Conservation (phyloP, 2,329 filamentous ascomycete genomes). For the Fusarium sulawesiense region DNA sequence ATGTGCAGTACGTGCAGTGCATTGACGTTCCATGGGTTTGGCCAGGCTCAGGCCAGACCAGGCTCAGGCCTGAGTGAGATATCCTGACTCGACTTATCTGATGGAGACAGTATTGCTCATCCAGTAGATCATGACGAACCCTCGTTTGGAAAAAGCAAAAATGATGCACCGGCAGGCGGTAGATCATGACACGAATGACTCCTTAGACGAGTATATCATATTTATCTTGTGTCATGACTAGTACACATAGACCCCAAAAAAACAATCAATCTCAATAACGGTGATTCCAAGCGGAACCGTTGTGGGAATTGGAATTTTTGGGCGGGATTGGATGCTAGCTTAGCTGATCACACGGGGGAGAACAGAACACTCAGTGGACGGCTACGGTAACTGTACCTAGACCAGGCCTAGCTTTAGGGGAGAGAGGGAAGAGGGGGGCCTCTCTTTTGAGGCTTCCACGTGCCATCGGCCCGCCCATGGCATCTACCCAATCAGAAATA, state of each 20-base stretch:
- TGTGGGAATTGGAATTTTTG: constrained; percentile 23
- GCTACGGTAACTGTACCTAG: not conserved
- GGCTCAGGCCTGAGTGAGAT: not conserved
- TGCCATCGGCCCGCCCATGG: constrained; percentile 35
- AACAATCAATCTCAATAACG: constrained; percentile 11
- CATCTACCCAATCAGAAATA: constrained; percentile 30
- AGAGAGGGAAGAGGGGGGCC: not conserved
- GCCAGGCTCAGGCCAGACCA: not conserved
- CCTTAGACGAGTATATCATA: not conserved
- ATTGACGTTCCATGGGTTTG: not conserved
- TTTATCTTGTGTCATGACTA: constrained; percentile 8
- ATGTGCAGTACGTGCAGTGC: constrained; percentile 3
- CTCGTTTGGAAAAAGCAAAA: not conserved
- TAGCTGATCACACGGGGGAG: constrained; percentile 36
- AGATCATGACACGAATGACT: not conserved
- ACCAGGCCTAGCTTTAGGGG: not conserved
- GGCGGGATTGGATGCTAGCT: not conserved
- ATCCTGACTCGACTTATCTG: constrained; percentile 2
- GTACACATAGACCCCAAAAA: not conserved
- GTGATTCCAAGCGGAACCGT: constrained; percentile 20
- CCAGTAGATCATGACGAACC: not conserved
- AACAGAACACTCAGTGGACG: too few relatives aligned
- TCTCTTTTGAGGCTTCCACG: not conserved
- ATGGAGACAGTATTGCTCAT: not conserved
- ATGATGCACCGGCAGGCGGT: not conserved